Base-by-base conservation (phyloP, 2,329 filamentous ascomycete species). In the Xylaria sp. region DNA sequence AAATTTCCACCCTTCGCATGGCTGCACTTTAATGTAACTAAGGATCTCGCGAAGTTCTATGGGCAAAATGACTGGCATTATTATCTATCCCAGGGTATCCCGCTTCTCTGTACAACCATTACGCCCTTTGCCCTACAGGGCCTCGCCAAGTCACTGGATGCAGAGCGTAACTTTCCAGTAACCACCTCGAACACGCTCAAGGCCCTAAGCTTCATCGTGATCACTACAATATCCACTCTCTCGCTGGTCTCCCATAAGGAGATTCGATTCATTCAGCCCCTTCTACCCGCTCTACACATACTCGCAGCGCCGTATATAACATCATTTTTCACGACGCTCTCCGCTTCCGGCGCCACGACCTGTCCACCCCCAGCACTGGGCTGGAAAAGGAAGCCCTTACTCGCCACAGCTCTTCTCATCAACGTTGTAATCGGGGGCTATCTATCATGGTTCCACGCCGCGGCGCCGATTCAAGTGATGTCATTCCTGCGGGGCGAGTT, bases 171-270 rank as follows among this genome's bases (percentile, higher is more conserved):
- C 21, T 78, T 71, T 66, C 79, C 77, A 70, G 72, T 76, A 9
- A 71, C 75, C 61, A 77, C 81, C 69, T 76, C 78, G 50, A 83
- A 82, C 64, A 81, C 86, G 12, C 81, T 84, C 60, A 85, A 84
- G 63, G 85, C 86, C 42, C 81, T 94, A 8, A 84, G 89, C 9
- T 83, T 85, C 34, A 83, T 88, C 7, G 84, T 91, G 50, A 70
- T 90, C 63, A 79, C 88, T 34, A 92, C 90, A 65, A 81, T 92
- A 9, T 78, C 82, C 1, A 79, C 84, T 1, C 85, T 98, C 39
- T 97, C 93, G 1, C 77, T 92, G 55, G 92, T 98, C 72, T 90
- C 93, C 1, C 96, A 99, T 82, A 99, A 99, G 79, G 96, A 99
- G 84, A 93, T 97, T 74, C 93, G 96, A 75, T 99, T 99, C 83